phyloP scores from a whole-genome alignment of 2,329 filamentous ascomycete species.

The Xylariales sp. region DNA sequence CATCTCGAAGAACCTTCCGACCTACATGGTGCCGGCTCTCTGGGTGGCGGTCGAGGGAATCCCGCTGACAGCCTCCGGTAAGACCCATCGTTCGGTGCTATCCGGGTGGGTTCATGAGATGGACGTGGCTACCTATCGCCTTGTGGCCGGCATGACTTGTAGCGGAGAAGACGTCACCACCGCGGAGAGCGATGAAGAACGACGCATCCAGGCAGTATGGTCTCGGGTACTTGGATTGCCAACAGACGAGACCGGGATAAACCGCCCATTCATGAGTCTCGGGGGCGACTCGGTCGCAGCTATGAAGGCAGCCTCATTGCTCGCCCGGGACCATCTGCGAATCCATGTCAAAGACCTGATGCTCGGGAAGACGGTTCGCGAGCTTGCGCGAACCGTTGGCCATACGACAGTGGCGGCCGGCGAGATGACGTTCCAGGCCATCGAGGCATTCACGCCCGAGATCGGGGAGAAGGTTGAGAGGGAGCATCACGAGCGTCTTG shows the following conservation, averaged over 20 bases:
- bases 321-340: background rate
- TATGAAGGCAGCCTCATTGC: conserved; percentile 4
- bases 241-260: background rate
- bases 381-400: conserved; percentile 1
- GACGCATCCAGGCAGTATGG: conserved; percentile 7
- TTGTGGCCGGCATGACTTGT: background rate
- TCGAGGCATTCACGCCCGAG: background rate
- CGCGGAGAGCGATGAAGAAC: background rate
- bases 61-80: conserved; percentile 13
- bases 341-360: conserved; percentile 7
- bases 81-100: conserved; percentile 10
- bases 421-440: background rate
- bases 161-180: background rate
- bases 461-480: background rate
- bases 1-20: conserved; percentile 8
- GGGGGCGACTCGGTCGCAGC: conserved; percentile 11
- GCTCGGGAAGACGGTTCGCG: conserved; percentile 4
- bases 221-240: conserved; percentile 3
- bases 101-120: conserved; percentile 11
- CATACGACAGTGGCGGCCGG: background rate
- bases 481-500: background rate
- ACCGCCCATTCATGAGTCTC: conserved; percentile 6
- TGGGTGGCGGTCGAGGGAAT: conserved; percentile 9
- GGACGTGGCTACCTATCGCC: conserved; percentile 1
- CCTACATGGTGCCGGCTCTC: conserved; percentile 14